A percentile compares a stretch with the other conserved stretches of the same genome.
Conservation (phyloP, 169 alveolate genomes). For the Perkinsus chesapeaki region DNA sequence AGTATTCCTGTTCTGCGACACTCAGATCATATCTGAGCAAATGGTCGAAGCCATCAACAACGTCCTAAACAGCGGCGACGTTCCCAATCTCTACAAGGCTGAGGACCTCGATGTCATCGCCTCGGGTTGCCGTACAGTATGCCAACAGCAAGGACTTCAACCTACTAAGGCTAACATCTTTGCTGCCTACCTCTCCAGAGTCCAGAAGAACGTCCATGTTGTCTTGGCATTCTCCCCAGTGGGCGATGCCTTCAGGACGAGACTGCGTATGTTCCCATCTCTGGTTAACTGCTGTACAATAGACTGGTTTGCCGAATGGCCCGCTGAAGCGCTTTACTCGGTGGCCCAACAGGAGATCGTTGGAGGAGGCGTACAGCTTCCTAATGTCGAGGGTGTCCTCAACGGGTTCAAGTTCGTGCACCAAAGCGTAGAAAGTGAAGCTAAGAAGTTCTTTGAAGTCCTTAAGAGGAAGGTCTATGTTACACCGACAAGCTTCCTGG, state of each 20-base stretch:
- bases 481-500: constrained; percentile 52
- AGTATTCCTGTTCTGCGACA: constrained; percentile 84
- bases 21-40: constrained; percentile 74
- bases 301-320: constrained; percentile 92
- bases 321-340: constrained; percentile 82
- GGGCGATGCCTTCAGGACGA: constrained; percentile 73
- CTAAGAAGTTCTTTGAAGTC: constrained; percentile 53
- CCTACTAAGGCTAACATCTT: constrained; percentile 85
- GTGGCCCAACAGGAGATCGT: constrained; percentile 78
- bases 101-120: constrained; percentile 75
- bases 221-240: constrained; percentile 84
- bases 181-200: constrained; percentile 71
- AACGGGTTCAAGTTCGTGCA: constrained; percentile 78
- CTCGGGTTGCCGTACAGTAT: constrained; percentile 19
- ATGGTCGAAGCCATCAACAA: constrained; percentile 87
- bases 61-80: constrained; percentile 79
- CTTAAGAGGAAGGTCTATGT: constrained; percentile 42
- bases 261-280: constrained; percentile 89
- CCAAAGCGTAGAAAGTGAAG: constrained; percentile 75
- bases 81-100: constrained; percentile 69
- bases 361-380: constrained; percentile 48
- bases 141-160: constrained; percentile 66
- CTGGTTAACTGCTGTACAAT: constrained; percentile 84
- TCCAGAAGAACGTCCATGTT: constrained; percentile 79
- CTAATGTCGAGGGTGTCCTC: constrained; percentile 46